Base-by-base conservation (phyloP, 805 yeast genomes). In the Candida chauliodis region DNA sequence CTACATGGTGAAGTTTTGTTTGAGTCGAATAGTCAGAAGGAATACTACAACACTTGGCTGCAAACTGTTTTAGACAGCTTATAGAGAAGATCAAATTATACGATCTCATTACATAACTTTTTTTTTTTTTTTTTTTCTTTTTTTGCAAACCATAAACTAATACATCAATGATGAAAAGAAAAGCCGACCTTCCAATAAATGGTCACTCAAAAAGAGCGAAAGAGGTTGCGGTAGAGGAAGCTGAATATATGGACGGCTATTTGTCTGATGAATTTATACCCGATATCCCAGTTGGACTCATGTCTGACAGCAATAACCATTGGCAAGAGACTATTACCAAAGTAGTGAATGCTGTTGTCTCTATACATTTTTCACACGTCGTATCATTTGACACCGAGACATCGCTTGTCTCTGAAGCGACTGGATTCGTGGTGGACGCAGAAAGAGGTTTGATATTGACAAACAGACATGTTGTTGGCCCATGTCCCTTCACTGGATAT, bases 401-500 rank as follows among this genome's bases (percentile, higher is more conserved):
- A 2, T 82, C 95, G 1, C 59, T 81, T 30, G 87, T 83, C 19
- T 78, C 86, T 38, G 95, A 90, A 59, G 97, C 96, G n/a, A 87
- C 96, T 0, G 97, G 97, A 2, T 90, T 90, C 58, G 88, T 90
- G 5, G 96, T 90, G 8, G 97, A 90, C 58, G 73, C 91, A 2
- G 69, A 75, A 39, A 61, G 78, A 18, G 97, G 97, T 11, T 76
- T 89, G 42, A 88, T 90, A 44, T 70, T 90, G 56, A 90, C 97
- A 8, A 90, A 90, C 63, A 75, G 96, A 54, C 97, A 90, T 55
- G 97, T 90, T 34, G 96, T 89, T 29, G 95, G 96, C 2, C 89
- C 96, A 0, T 96, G 96, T 13, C 96, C 96, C 1, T 89, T 90
- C 58, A 75, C 80, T 24, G 97, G 97, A 1, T 87, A 84, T 53